These are phyloP conservation scores for Aciculoconidium aculeatum DNA, from an alignment of 805 yeast genomes.

Conservation along the genomic window DNA sequence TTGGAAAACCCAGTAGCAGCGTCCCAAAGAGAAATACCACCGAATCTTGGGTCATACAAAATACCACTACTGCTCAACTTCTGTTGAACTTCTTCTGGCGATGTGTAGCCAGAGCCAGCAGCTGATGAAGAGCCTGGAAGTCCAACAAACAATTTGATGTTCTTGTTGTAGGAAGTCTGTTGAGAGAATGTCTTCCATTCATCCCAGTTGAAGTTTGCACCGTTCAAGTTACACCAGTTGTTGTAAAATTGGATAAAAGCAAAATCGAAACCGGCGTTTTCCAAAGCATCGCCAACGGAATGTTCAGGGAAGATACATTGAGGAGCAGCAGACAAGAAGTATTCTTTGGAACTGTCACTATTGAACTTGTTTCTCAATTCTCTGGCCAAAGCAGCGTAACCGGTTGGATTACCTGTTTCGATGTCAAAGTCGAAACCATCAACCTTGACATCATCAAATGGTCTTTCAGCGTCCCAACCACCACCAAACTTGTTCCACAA, in stretches of 20 bases:
- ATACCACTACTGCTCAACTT: constrained; percentile 12
- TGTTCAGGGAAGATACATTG: constrained; percentile 87
- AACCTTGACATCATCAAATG: constrained; percentile 66
- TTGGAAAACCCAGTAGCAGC: constrained; percentile 23
- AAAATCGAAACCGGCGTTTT: constrained; percentile 64
- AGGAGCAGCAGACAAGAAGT: constrained; percentile 85
- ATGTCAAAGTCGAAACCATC: constrained; percentile 84
- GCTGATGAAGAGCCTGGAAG: constrained; percentile 49
- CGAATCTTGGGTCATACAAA: constrained; percentile 20
- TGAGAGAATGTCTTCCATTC: constrained; percentile 67
- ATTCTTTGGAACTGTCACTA: constrained; percentile 41
- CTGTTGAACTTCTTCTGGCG: constrained; percentile 13
- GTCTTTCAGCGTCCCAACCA: constrained; percentile 28
- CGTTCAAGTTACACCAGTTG: constrained; percentile 59
- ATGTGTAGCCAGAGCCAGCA: constrained; percentile 52
- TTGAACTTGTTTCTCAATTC: constrained; percentile 17
- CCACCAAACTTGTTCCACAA: constrained; percentile 23
- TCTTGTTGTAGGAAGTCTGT: constrained; percentile 53
- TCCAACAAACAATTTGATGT: constrained; percentile 69
- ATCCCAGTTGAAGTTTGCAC: constrained; percentile 53
- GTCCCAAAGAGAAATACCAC: constrained; percentile 36
- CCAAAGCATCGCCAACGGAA: constrained; percentile 18
- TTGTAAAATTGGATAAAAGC: constrained; percentile 88
- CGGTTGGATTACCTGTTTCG: constrained; percentile 54
- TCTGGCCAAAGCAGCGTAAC: constrained; percentile 56